Evolutionary conservation across 306 rosid genomes (phyloP).

Genomic region (Prunus davidiana): DNA sequence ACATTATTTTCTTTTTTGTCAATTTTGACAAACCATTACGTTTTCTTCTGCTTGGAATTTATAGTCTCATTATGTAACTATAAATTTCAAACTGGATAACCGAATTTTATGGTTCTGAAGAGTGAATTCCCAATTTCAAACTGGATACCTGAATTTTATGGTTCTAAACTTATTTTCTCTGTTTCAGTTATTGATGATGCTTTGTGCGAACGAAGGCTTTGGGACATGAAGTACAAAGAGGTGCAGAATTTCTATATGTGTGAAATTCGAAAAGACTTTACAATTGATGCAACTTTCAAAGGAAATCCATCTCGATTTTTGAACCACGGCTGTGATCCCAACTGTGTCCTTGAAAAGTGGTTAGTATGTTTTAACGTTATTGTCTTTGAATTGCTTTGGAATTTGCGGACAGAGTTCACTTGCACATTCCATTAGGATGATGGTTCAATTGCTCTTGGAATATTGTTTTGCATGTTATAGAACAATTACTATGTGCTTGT

Average conservation of each 20-base stretch:
- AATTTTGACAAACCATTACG: too few species aligned
- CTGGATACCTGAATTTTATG: not conserved
- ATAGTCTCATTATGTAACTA: too few species aligned
- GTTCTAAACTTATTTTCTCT: not conserved
- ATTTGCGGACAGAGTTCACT: not conserved
- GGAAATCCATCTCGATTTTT: conserved; percentile 82
- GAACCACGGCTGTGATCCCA: conserved; percentile 93
- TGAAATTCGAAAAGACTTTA: conserved; percentile 89
- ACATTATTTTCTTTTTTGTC: too few species aligned
- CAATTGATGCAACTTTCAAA: conserved; percentile 93
- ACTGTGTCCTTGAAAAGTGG: conserved; percentile 90
- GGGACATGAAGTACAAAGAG: conserved; percentile 85
- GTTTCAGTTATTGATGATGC: conserved; percentile 87
- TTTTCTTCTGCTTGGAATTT: too few species aligned
- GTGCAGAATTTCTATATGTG: conserved; percentile 87
- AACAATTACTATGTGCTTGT: not conserved
- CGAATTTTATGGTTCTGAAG: too few species aligned
- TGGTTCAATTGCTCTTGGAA: not conserved
- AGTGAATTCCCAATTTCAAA: not conserved
- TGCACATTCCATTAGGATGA: not conserved
- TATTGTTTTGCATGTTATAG: not conserved
- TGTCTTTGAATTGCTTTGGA: not conserved
- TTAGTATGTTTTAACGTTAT: conserved; percentile 38
- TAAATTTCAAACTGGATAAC: too few species aligned
- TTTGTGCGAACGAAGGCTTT: conserved; percentile 74